These are phyloP conservation scores for Boletus huronensis DNA, from an alignment of 768 basidiomycete species.

Conservation along the genomic window DNA sequence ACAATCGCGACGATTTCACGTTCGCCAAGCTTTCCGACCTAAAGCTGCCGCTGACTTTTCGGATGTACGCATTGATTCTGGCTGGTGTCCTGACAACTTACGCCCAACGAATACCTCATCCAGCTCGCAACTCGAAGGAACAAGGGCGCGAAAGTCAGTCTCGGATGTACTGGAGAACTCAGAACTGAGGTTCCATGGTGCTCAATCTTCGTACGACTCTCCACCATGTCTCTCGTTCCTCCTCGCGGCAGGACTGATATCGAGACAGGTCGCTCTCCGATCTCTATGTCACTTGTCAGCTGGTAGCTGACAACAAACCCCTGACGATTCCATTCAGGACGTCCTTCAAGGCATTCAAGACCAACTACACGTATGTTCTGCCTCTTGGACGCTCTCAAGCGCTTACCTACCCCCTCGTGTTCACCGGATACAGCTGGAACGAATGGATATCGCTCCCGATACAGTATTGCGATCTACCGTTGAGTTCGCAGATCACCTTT, in stretches of 20 bases:
- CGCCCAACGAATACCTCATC: not conserved
- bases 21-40: constrained; percentile 90
- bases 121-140: constrained; percentile 86
- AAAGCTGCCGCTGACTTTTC: constrained; percentile 81
- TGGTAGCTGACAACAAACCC: constrained; percentile 90
- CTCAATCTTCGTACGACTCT: constrained; percentile 61
- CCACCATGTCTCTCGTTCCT: constrained; percentile 3
- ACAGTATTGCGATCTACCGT: constrained; percentile 88
- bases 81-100: not conserved
- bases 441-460: constrained; percentile 93
- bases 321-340: constrained; percentile 90
- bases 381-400: not conserved
- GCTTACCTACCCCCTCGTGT: not conserved
- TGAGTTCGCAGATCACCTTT: constrained; percentile 84
- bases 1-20: constrained; percentile 82
- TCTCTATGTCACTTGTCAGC: constrained; percentile 89
- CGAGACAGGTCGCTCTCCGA: constrained; percentile 76
- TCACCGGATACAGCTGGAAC: constrained; percentile 68
- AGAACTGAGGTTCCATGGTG: constrained; percentile 78
- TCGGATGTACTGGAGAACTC: constrained; percentile 82
- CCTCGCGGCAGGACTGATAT: constrained; percentile 17
- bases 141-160: constrained; percentile 63
- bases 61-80: constrained; percentile 52
- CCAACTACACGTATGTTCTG: constrained; percentile 60
- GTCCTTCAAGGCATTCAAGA: constrained; percentile 89